Evolutionary conservation across 2,329 filamentous ascomycete genomes (phyloP), one percentile per base, ranked within the genome.

Genomic region (Xylariomycetidae sp.): DNA sequence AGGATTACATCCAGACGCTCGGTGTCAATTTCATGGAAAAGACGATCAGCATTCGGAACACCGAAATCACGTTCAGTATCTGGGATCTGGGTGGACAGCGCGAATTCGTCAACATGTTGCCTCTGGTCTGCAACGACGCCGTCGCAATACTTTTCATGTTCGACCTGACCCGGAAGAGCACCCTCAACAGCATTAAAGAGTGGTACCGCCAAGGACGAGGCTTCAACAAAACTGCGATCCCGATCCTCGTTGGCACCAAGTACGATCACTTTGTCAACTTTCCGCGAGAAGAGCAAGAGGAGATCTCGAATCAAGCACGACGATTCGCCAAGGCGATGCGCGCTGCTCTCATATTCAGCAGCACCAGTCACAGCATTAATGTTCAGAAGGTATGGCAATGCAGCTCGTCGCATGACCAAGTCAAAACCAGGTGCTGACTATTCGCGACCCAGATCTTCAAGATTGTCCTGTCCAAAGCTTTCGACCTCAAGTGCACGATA

Each of bases 21-120:
- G 92, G 92, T 48, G 92, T 98, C 63, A 98, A 98, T 63, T 98
- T 98, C 64, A 98, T 98, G 92, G 92, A 98, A 63, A 98, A 98
- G 74, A 98, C 92, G 22, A 98, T 98, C 57, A 94, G 87, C 43
- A 98, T 98, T 62, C 85, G 92, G 42, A 98, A 98, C 64, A 98
- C 92, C 12, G 92, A 98, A 64, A 98, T 98, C 61, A 98, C 92
- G 26, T 98, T 98, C 65, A 95, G 88, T 41, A 98, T 98, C 57
- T 98, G 92, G 92, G 92, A 98, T 69, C 66, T 98, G 35, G 92
- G 92, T 50, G 92, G 92, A 46, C 92, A 98, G 68, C 82, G 92
- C 56, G 92, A 98, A 65, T 98, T 98, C 56, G 92, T 98, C 64
- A 98, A 98, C 69, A 98, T 98, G 92, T 70, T 98, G 42, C 92